A percentile compares a stretch with the other conserved stretches of the same genome.
phyloP scores from a whole-genome alignment of 129 eudicot genomes.

The Saposhnikovia divaricata region DNA sequence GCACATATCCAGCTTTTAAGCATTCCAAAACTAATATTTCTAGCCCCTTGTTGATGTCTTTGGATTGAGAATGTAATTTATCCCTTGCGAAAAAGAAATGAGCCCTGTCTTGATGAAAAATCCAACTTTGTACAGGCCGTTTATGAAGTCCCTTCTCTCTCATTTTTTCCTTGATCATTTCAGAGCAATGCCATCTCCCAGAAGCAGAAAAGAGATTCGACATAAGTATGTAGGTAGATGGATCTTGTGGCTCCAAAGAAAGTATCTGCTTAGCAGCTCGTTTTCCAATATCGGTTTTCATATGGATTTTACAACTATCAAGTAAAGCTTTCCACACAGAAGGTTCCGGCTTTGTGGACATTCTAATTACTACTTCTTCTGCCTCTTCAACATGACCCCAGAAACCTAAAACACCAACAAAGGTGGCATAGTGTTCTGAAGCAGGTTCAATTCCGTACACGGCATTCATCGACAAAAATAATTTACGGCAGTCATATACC shows the following conservation, averaged over 20 bases:
- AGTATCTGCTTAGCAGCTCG: constrained; percentile 66
- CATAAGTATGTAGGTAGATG: constrained; percentile 62
- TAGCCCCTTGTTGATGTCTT: constrained; percentile 64
- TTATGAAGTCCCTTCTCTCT: constrained; percentile 62
- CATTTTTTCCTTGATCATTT: constrained; percentile 65
- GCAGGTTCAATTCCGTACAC: constrained; percentile 44
- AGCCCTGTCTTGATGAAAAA: constrained; percentile 47
- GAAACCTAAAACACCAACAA: constrained; percentile 62
- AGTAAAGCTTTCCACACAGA: constrained; percentile 82
- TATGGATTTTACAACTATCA: constrained; percentile 45
- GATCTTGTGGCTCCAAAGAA: constrained; percentile 57
- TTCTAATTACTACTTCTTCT: constrained; percentile 43
- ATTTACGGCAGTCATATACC: constrained; percentile 49
- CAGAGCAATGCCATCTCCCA: constrained; percentile 87
- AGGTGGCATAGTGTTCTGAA: constrained; percentile 68
- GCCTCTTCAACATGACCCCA: constrained; percentile 87
- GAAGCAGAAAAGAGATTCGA: constrained; percentile 83
- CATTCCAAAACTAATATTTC: constrained; percentile 70
- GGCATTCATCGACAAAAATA: constrained; percentile 53
- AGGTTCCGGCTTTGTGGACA: constrained; percentile 62
- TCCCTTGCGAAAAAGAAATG: constrained; percentile 80
- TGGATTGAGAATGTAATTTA: constrained; percentile 50
- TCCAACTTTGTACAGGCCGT: constrained; percentile 73
- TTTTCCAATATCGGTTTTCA: constrained; percentile 46
- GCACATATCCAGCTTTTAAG: constrained; percentile 64